phyloP scores from a whole-genome alignment of 129 eudicot genomes.

The Oenanthe sinensis region DNA sequence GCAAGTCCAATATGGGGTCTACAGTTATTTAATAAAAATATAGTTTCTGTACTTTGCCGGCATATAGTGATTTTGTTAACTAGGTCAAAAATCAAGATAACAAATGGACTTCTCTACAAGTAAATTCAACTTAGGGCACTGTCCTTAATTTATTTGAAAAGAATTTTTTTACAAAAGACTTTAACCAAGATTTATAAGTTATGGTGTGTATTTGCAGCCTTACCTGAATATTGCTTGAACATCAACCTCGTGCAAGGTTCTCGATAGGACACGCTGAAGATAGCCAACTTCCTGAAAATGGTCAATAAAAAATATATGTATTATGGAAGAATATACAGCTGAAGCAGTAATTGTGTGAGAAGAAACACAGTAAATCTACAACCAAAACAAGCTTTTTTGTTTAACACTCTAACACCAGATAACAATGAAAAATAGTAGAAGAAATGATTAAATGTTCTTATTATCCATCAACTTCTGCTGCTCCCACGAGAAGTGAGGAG shows the following conservation, averaged over 20 bases:
- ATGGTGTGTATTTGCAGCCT: constrained; percentile 9
- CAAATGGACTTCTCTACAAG: background rate
- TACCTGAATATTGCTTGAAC: constrained; percentile 91
- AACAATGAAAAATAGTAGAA: background rate
- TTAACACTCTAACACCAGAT: background rate
- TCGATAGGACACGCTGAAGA: constrained; percentile 82
- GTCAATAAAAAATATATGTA: constrained; percentile 3
- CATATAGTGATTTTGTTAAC: background rate
- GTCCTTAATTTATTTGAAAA: background rate
- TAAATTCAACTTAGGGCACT: background rate
- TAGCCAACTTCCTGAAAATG: constrained; percentile 72
- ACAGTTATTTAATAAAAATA: background rate
- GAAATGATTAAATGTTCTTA: background rate
- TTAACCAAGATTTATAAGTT: background rate
- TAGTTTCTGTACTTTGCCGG: background rate
- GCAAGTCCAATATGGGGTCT: background rate
- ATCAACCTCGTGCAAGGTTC: constrained; percentile 79
- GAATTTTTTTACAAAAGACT: too few relatives aligned
- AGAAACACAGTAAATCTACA: background rate
- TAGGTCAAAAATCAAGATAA: background rate
- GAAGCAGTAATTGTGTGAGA: background rate
- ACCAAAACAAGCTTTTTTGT: background rate
- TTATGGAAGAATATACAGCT: background rate
- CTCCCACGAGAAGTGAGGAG: background rate
- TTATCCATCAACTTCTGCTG: background rate